phyloP scores from a whole-genome alignment of 768 basidiomycete genomes.

The Coprinopsis strossmayeri region DNA sequence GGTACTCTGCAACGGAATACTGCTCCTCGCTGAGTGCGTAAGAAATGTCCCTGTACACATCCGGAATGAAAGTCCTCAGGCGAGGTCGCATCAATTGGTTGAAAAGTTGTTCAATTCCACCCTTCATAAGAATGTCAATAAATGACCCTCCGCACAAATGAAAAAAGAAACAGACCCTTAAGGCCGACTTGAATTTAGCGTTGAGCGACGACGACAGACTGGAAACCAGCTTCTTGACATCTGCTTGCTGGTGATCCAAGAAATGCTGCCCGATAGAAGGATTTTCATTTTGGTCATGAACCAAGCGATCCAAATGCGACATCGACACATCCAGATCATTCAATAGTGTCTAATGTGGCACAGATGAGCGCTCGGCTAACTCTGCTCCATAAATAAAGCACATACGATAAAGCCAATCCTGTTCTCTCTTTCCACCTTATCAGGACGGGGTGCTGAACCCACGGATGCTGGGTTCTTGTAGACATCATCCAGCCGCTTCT shows the following conservation, averaged over 20 bases:
- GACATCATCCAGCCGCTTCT: slow-evolving; percentile 83
- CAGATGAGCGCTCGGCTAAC: too few relatives aligned
- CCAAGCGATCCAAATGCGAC: slow-evolving; percentile 80
- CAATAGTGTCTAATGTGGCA: slow-evolving; percentile 85
- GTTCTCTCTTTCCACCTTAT: slow-evolving; percentile 78
- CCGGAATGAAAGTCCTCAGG: slow-evolving; percentile 74
- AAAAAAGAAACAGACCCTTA: slow-evolving; percentile 47
- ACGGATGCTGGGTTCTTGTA: slow-evolving; percentile 50
- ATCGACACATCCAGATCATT: slow-evolving; percentile 95
- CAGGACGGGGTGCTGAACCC: slow-evolving; percentile 40
- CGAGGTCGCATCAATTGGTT: slow-evolving; percentile 90
- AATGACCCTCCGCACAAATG: slow-evolving; percentile 1
- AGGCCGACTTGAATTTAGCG: slow-evolving; percentile 60
- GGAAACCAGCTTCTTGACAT: slow-evolving; percentile 41
- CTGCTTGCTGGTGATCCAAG: slow-evolving; percentile 44
- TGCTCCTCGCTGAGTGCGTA: slow-evolving; percentile 88
- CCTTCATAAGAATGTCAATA: slow-evolving; percentile 30
- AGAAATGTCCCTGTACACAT: slow-evolving; percentile 85
- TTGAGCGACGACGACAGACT: slow-evolving; percentile 50
- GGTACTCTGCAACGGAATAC: slow-evolving; percentile 78
- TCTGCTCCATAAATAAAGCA: too few relatives aligned
- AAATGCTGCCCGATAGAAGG: slow-evolving; percentile 62
- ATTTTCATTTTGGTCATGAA: slow-evolving; percentile 55
- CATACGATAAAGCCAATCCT: slow-evolving; percentile 77
- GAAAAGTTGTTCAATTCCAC: slow-evolving; percentile 89